Percentiles rank a stretch among this genome's conserved stretches.
Conservation (phyloP, 1,284 basidiomycete species). For the Rhodotorula sp. region DNA sequence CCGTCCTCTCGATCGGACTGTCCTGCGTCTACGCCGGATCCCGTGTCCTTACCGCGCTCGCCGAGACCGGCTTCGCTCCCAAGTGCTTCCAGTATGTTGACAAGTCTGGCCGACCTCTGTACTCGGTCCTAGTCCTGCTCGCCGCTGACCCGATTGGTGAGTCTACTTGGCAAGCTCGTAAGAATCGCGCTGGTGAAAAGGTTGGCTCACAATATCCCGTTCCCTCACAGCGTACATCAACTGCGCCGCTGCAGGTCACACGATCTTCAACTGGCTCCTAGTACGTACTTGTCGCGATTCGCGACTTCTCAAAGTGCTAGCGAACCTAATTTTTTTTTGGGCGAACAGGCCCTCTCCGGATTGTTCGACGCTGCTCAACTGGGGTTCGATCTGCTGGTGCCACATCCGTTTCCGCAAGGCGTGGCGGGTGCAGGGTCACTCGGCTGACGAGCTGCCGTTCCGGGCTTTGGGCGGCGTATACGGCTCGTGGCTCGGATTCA, state of each 20-base stretch:
- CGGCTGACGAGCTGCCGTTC: constrained; percentile 55
- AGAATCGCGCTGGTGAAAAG: background rate
- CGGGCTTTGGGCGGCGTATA: constrained; percentile 53
- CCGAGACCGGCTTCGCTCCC: constrained; percentile 46
- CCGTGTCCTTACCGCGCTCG: constrained; percentile 48
- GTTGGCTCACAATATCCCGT: background rate
- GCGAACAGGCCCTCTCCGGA: constrained; percentile 51
- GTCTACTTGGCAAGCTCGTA: no score
- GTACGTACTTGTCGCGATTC: constrained; percentile 37
- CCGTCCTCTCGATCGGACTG: constrained; percentile 51
- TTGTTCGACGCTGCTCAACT: constrained; percentile 57
- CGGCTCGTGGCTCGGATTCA: constrained; percentile 53
- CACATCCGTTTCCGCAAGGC: constrained; percentile 53
- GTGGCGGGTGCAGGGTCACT: constrained; percentile 55
- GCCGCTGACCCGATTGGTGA: constrained; percentile 29
- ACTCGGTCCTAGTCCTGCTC: constrained; percentile 51
- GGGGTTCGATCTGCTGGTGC: constrained; percentile 44
- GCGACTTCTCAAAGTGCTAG: background rate
- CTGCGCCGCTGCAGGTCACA: constrained; percentile 32
- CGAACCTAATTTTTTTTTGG: background rate
- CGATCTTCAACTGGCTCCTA: constrained; percentile 49
- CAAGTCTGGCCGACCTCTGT: constrained; percentile 56
- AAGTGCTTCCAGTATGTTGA: constrained; percentile 54
- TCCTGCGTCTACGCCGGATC: constrained; percentile 51
- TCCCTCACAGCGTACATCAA: constrained; percentile 47